A percentile compares a stretch with the other conserved stretches of the same genome.
These are phyloP conservation scores for Suillus spraguei DNA, from an alignment of 768 basidiomycete species.

Conservation along the genomic window DNA sequence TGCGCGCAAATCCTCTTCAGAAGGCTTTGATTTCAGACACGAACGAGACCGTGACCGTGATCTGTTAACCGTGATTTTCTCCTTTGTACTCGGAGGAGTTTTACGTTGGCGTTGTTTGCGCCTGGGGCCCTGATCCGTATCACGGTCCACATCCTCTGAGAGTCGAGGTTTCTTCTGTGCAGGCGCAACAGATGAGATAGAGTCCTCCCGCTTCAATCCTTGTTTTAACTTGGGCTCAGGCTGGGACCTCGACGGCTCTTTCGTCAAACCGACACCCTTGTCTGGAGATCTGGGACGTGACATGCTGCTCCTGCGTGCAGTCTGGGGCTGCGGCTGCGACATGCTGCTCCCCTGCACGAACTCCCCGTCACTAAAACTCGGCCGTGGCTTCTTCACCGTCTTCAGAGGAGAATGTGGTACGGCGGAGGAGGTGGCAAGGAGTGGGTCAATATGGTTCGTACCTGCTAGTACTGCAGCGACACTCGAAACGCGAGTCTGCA, in stretches of 20 bases:
- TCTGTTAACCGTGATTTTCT: slow-evolving; percentile 9
- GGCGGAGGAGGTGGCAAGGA: too few relatives aligned
- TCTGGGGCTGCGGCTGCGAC: slow-evolving; percentile 7
- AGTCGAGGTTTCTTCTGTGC: slow-evolving; percentile 25
- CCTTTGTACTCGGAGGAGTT: background rate
- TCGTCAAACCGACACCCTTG: background rate
- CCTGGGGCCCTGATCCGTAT: slow-evolving; percentile 2
- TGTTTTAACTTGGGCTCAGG: slow-evolving; percentile 3
- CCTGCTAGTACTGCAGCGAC: background rate
- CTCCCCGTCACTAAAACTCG: slow-evolving; percentile 4
- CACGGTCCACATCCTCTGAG: slow-evolving; percentile 9
- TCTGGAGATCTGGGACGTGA: slow-evolving; percentile 8
- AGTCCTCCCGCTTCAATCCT: slow-evolving; percentile 9
- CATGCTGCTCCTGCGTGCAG: slow-evolving; percentile 14
- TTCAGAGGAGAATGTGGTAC: slow-evolving; percentile 1
- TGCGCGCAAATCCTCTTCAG: slow-evolving; percentile 6
- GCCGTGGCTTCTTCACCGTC: slow-evolving; percentile 17
- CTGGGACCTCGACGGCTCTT: background rate
- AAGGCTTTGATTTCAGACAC: background rate
- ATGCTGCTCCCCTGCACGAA: slow-evolving; percentile 7
- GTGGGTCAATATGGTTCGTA: background rate
- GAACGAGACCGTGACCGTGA: slow-evolving; percentile 18
- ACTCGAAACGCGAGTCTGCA: background rate
- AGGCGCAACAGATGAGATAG: slow-evolving; percentile 15
- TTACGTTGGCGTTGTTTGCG: slow-evolving; percentile 6